phyloP scores from a whole-genome alignment of 176 grass and related monocot genomes.

The Zea mays region DNA sequence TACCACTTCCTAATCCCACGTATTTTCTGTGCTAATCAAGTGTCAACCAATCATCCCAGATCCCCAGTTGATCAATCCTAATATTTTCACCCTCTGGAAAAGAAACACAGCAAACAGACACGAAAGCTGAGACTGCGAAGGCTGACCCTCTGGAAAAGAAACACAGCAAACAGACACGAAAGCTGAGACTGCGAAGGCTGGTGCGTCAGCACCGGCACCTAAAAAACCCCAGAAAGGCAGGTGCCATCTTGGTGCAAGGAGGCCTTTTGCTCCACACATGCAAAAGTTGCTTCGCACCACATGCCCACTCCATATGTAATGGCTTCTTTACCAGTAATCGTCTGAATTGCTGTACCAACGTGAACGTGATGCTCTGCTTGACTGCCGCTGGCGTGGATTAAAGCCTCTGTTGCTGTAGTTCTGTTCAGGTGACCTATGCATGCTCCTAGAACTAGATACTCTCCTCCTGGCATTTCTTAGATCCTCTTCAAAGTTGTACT shows the following conservation, averaged over 20 bases:
- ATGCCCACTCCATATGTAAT: constrained; percentile 25
- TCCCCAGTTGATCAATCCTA: constrained; percentile 1
- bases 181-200: background rate
- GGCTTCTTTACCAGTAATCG: constrained; percentile 49
- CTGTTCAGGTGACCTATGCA: constrained; percentile 47
- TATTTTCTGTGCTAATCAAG: background rate
- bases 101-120: constrained; percentile 8
- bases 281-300: background rate
- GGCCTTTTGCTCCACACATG: constrained; percentile 30
- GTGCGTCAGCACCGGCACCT: constrained; percentile 20
- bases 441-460: constrained; percentile 43
- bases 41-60: constrained; percentile 1
- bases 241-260: constrained; percentile 23
- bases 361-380: constrained; percentile 40
- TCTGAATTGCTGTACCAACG: constrained; percentile 49
- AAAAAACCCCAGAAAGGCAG: background rate
- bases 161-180: background rate
- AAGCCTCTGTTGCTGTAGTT: constrained; percentile 45
- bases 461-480: constrained; percentile 50
- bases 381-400: constrained; percentile 51
- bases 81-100: constrained; percentile 27
- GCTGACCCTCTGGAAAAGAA: constrained; percentile 31
- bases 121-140: background rate
- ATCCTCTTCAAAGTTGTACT: constrained; percentile 82
- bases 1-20: background rate